These are phyloP conservation scores for Scheffersomyces segobiensis DNA, from an alignment of 1,139 yeast species.

Conservation along the genomic window DNA sequence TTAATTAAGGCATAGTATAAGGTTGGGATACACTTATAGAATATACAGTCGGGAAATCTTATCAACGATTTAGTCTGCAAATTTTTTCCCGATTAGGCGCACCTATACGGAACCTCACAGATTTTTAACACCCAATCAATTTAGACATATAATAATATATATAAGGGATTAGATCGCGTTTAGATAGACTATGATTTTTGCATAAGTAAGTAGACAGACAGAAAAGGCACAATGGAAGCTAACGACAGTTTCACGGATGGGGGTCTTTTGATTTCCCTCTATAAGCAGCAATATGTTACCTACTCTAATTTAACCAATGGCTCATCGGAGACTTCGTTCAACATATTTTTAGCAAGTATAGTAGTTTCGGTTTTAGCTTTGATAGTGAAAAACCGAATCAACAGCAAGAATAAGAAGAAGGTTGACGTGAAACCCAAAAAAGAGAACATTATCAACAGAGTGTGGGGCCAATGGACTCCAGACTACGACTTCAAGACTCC, in stretches of 20 bases:
- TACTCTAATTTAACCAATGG: conserved; percentile 5
- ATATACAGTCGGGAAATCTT: neutral
- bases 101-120: conserved; percentile 4
- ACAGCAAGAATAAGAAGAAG: neutral
- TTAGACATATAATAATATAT: neutral
- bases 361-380: conserved; percentile 1
- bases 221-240: neutral
- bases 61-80: conserved; percentile 6
- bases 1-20: conserved; percentile 1
- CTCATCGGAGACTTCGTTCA: conserved; percentile 2
- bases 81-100: conserved; percentile 15
- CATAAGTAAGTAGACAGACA: neutral
- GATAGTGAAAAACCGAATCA: neutral
- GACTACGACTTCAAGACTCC: conserved; percentile 50
- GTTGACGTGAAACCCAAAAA: neutral
- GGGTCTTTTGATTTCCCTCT: conserved; percentile 6
- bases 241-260: neutral
- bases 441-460: conserved; percentile 30
- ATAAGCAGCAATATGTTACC: conserved; percentile 5
- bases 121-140: neutral
- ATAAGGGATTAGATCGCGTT: neutral
- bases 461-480: conserved; percentile 52
- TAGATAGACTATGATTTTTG: neutral
- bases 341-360: conserved; percentile 4
- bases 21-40: neutral